phyloP scores from a whole-genome alignment of 1,284 basidiomycete genomes.

The Ganoderma boninense region DNA sequence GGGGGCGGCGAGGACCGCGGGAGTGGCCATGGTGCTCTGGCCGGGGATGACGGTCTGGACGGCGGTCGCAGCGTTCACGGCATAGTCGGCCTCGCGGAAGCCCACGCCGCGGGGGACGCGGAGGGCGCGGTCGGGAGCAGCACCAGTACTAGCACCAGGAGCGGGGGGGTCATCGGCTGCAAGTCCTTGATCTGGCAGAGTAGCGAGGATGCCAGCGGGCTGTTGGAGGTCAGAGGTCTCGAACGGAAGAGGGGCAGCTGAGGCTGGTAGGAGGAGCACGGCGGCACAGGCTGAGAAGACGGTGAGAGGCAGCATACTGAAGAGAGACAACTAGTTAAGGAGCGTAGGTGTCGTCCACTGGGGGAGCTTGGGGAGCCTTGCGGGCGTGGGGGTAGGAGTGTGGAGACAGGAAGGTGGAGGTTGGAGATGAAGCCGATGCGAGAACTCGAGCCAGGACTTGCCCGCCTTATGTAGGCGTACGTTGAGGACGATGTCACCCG shows the following conservation, averaged over 20 bases:
- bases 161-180: background rate
- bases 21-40: conserved; percentile 16
- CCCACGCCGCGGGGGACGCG: conserved; percentile 17
- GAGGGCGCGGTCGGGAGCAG: background rate
- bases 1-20: conserved; percentile 8
- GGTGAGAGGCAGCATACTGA: conserved; percentile 31
- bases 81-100: conserved; percentile 34
- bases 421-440: conserved; percentile 19
- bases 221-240: background rate
- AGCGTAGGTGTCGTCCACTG: conserved; percentile 30
- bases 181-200: background rate
- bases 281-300: conserved; percentile 26
- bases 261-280: conserved; percentile 19
- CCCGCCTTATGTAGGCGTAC: background rate
- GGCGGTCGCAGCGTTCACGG: conserved; percentile 27
- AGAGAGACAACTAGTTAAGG: conserved; percentile 21
- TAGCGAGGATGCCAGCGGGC: background rate
- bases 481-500: background rate
- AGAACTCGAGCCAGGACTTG: background rate
- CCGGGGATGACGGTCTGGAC: conserved; percentile 14
- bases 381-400: conserved; percentile 34
- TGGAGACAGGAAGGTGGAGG: conserved; percentile 23
- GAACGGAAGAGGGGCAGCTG: conserved; percentile 29
- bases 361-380: conserved; percentile 22
- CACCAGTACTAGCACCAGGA: background rate